phyloP scores from a whole-genome alignment of 768 basidiomycete genomes.

The Pleurotus eryngii region DNA sequence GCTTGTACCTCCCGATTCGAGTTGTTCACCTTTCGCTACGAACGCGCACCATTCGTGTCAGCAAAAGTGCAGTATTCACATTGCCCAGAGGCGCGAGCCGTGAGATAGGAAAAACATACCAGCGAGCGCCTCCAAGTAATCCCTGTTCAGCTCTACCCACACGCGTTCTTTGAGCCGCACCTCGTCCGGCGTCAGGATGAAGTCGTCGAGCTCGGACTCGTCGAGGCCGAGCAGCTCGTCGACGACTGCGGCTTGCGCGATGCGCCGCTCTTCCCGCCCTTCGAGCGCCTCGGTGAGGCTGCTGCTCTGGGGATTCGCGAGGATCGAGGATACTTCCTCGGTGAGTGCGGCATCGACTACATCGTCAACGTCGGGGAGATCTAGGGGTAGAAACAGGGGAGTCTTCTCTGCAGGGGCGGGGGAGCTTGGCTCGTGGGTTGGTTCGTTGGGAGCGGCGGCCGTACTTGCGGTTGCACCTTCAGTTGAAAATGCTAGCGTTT shows the following conservation, averaged over 20 bases:
- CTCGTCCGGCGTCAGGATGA: slow-evolving; percentile 77
- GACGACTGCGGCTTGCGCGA: slow-evolving; percentile 38
- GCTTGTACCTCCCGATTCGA: slow-evolving; percentile 34
- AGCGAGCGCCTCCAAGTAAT: slow-evolving; percentile 86
- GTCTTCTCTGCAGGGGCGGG: slow-evolving; percentile 6
- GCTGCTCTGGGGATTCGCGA: slow-evolving; percentile 60
- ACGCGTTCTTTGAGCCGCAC: slow-evolving; percentile 84
- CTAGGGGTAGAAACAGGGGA: slow-evolving; percentile 10
- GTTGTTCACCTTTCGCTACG: slow-evolving; percentile 67
- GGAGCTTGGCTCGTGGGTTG: slow-evolving; percentile 9
- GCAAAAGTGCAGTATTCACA: slow-evolving; percentile 27
- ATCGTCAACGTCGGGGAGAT: slow-evolving; percentile 43
- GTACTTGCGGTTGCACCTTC: neutral
- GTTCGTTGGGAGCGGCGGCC: neutral
- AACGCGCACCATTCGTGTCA: slow-evolving; percentile 32
- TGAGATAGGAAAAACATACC: slow-evolving; percentile 42
- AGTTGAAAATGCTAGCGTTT: slow-evolving; percentile 11
- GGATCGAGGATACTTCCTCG: slow-evolving; percentile 66
- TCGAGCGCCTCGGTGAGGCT: slow-evolving; percentile 59
- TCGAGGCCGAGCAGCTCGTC: slow-evolving; percentile 79
- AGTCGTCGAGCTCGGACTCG: slow-evolving; percentile 84
- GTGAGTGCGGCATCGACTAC: slow-evolving; percentile 60
- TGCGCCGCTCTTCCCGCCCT: slow-evolving; percentile 62
- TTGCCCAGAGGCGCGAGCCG: neutral
- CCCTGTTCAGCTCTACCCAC: slow-evolving; percentile 92